Conservation (phyloP, 352 stramenopile species). For the Globisporangium solare region DNA sequence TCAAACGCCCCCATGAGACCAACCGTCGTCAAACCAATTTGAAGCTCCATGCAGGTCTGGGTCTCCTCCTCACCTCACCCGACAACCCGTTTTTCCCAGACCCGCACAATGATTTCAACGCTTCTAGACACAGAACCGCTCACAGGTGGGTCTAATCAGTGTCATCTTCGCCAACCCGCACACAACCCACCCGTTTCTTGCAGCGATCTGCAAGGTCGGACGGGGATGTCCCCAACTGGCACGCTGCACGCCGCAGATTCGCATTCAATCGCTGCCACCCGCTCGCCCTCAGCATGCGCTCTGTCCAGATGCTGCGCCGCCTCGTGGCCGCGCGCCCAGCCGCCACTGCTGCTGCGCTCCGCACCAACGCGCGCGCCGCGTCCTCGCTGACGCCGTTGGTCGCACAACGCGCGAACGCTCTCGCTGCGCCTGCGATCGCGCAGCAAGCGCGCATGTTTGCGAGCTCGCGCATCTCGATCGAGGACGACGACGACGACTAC, state of each 20-base stretch:
- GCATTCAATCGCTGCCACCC: conserved; percentile 6
- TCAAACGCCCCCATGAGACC: neutral
- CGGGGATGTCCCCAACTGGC: no score
- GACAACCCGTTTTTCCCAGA: no score
- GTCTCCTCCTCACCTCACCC: neutral
- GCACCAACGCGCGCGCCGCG: neutral
- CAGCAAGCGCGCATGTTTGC: conserved; percentile 35
- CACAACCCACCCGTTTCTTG: no score
- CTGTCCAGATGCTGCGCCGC: conserved; percentile 16
- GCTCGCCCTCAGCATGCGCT: conserved; percentile 9
- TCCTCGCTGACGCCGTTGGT: neutral
- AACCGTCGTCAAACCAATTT: neutral
- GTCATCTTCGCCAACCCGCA: no score
- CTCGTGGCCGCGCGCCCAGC: conserved; percentile 9
- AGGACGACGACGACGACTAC: conserved; percentile 40
- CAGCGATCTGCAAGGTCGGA: no score
- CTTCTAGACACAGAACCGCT: no score
- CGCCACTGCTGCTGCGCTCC: conserved; percentile 5
- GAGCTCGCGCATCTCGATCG: conserved; percentile 18
- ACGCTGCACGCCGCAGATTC: neutral
- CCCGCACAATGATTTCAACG: no score
- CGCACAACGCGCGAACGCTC: conserved; percentile 3
- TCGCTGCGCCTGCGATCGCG: neutral
- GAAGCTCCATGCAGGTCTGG: neutral
- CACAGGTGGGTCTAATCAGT: no score